Base-by-base conservation (phyloP, 75 land plant genomes). In the Azolla pinnata region DNA sequence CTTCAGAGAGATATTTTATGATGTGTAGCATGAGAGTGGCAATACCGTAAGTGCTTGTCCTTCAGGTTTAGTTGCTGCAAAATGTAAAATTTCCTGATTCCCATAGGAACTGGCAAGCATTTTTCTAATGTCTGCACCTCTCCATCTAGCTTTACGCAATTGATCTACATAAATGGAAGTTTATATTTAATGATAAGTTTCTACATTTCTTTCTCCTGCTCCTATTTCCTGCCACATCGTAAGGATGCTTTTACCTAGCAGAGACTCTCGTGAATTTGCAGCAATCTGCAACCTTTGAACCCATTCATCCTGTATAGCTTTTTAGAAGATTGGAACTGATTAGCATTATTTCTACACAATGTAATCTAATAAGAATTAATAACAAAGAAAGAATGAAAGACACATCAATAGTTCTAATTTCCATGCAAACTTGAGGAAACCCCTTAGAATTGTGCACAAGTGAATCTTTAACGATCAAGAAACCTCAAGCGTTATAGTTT, bases 1-100 rank as follows among this genome's bases (percentile, higher is more conserved):
- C n/a, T n/a, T n/a, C n/a, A n/a, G n/a, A n/a, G n/a, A n/a, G n/a
- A n/a, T n/a, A n/a, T n/a, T n/a, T n/a, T n/a, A n/a, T n/a, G n/a
- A n/a, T n/a, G n/a, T n/a, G n/a, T n/a, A n/a, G n/a, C n/a, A n/a
- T n/a, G n/a, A n/a, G n/a, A n/a, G n/a, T n/a, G n/a, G n/a, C n/a
- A 48, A 7, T 52, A 52, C 54, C 54, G 27, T 24, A 12, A 52
- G 54, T 4, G 54, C 54, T 52, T 52, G 26, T 4, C 54, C 54
- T 52, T 52, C 54, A 4, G 29, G 29, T 19, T 14, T 29, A 25
- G 16, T 1, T 52, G 54, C 54, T 52, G 25, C 54, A 24, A 9
- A 52, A 26, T 52, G 29, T 26, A 52, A 29, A 26, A 52, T 52
- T 29, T 52, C 54, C 14, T 16, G 2, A 24, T 52, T 52, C 25